Conservation (phyloP, 2,329 filamentous ascomycete species). For the Colletotrichum filicis region DNA sequence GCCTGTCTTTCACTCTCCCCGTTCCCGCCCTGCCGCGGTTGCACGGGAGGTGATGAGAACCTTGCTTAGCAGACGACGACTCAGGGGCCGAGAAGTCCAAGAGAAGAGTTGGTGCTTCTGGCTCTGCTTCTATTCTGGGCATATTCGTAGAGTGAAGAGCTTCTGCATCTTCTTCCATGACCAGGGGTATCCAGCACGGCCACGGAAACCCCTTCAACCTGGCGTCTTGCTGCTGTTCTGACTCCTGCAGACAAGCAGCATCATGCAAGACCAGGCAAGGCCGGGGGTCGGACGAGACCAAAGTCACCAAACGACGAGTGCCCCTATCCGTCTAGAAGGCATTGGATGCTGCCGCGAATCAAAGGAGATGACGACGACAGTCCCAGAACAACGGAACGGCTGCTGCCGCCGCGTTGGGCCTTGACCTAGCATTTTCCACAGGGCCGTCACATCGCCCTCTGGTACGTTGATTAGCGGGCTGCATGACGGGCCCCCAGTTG, state of each 20-base stretch:
- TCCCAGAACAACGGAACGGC: slow-evolving; percentile 31
- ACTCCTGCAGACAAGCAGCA: not conserved
- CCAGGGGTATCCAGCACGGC: not conserved
- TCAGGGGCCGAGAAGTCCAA: slow-evolving; percentile 7
- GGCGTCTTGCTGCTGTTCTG: not conserved
- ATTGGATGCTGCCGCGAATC: slow-evolving; percentile 19
- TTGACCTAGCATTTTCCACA: slow-evolving; percentile 1
- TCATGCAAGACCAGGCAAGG: slow-evolving; percentile 5
- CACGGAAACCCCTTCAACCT: not conserved
- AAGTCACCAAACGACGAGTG: not conserved
- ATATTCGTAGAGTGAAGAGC: not conserved
- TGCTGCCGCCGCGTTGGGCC: slow-evolving; percentile 33
- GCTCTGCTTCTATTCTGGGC: slow-evolving; percentile 30
- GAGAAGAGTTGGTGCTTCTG: slow-evolving; percentile 3
- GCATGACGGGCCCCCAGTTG: slow-evolving; percentile 21
- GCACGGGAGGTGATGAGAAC: slow-evolving; percentile 24
- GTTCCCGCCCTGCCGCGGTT: slow-evolving; percentile 25
- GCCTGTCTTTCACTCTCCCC: slow-evolving; percentile 14
- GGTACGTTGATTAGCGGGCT: slow-evolving; percentile 24
- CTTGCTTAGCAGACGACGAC: slow-evolving; percentile 1
- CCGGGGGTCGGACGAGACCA: slow-evolving; percentile 2
- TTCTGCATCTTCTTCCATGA: slow-evolving; percentile 11
- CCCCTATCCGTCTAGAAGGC: slow-evolving; percentile 24
- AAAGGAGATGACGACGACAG: slow-evolving; percentile 19
- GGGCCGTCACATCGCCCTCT: slow-evolving; percentile 27